A percentile compares a stretch with the other conserved stretches of the same genome.
Evolutionary conservation across 2,329 filamentous ascomycete genomes (phyloP).

Genomic region (Acephala macrosclerotiorum): DNA sequence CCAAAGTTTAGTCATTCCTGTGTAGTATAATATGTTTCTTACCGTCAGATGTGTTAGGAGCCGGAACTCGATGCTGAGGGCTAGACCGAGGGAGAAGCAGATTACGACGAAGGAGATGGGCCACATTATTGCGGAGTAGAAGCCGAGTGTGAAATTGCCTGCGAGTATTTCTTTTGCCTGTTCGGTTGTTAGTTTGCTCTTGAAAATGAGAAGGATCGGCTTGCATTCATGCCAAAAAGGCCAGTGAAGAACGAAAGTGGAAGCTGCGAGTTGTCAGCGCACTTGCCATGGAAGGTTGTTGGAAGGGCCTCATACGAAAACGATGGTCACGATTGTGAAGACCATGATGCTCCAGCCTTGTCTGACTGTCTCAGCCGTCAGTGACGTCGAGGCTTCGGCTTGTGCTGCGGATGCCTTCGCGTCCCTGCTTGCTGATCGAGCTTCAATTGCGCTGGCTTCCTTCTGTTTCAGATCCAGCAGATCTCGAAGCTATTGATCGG

Average conservation of each 20-base stretch:
- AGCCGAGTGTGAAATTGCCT: background rate
- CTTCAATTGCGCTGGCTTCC: conserved; percentile 17
- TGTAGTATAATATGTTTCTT: background rate
- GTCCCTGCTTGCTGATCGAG: conserved; percentile 15
- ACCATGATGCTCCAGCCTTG: conserved; percentile 20
- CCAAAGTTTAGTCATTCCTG: background rate
- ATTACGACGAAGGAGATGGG: background rate
- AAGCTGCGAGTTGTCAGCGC: conserved; percentile 5
- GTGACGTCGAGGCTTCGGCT: conserved; percentile 8
- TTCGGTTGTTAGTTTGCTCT: no score
- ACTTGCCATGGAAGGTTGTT: background rate
- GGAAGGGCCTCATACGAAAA: background rate
- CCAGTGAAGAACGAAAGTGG: conserved; percentile 5
- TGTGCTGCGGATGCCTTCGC: conserved; percentile 13
- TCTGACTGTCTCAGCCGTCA: conserved; percentile 8
- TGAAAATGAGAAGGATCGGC: no score
- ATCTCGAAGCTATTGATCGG: no score
- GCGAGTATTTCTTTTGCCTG: background rate
- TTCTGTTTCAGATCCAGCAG: conserved; percentile 20
- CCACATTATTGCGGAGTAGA: conserved; percentile 6
- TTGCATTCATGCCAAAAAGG: conserved; percentile 9
- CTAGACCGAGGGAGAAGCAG: background rate
- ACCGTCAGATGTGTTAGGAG: background rate
- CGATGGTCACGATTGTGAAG: conserved; percentile 15
- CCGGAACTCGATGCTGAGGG: background rate